Evolutionary conservation across 2,329 filamentous ascomycete genomes (phyloP), one percentile per base, ranked within the genome.

Genomic region (Scolecobasidium constrictum): DNA sequence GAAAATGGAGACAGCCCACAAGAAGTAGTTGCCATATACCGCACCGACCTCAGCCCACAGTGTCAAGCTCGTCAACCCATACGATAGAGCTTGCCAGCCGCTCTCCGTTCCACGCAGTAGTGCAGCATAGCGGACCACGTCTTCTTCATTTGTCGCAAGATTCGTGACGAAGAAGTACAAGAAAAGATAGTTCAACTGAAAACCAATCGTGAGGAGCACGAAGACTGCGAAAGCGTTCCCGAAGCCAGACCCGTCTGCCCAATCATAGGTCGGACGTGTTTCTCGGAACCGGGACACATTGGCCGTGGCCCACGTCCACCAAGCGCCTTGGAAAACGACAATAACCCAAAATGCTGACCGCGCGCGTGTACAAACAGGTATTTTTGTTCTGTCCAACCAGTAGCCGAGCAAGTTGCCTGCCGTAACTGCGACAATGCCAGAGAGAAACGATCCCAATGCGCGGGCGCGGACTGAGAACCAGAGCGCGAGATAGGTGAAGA

Each of bases 101-200:
- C 78, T 83, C 58, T 86, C 81, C 0, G 78, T 82, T 1, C 78
- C 82, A 43, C 81, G 69, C 3, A 86, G 64, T 11, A 86, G 59
- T 1, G 78, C 80, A 0, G 81, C 73, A 52, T 81, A 78, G 1
- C 81, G 72, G 35, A 86, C 73, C 2, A 85, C 71, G 49, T 86
- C 76, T 18, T 71, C 68, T 40, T 83, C 69, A 4, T 69, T 65
- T 4, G 66, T 58, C 1, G 82, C 78, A 3, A 86, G 56, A 50
- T 83, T 78, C 3, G 75, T 71, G 7, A 86, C 73, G 46, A 86
- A 65, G 52, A 86, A 86, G 61, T 85, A 84, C 67, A 85, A 59
- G 55, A 78, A 85, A 49, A 85, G 67, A 54, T 86, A 86, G 56
- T 86, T 86, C 5, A 84, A 50, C 59, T 86, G 81, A 51, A 86